These are phyloP conservation scores for Dothistroma pini DNA, from an alignment of 2,329 filamentous ascomycete species.

Conservation along the genomic window DNA sequence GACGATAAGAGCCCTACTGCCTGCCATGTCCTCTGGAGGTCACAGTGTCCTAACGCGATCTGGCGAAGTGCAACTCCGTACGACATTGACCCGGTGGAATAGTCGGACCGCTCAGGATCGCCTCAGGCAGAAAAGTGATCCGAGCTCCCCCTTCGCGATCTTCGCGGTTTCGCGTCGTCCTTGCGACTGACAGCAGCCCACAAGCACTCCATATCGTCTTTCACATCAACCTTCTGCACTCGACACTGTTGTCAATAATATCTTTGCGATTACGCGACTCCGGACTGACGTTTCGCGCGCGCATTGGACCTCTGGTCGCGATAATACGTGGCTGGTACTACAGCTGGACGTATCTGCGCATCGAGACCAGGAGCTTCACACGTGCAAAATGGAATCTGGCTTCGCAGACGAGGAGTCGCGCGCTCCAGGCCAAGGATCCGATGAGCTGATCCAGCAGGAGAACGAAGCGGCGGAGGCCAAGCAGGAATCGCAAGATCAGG, in stretches of 20 bases:
- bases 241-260: not conserved
- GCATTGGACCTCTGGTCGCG: not conserved
- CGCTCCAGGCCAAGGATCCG: slow-evolving; percentile 34
- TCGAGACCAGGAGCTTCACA: slow-evolving; percentile 6
- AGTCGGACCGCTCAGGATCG: not conserved
- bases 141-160: not conserved
- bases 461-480: slow-evolving; percentile 33
- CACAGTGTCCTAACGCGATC: not conserved
- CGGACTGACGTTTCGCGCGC: not conserved
- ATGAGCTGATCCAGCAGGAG: slow-evolving; percentile 35
- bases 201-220: not conserved
- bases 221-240: not conserved
- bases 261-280: not conserved
- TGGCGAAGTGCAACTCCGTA: not conserved
- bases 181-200: not conserved
- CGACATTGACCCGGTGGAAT: not conserved
- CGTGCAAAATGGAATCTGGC: slow-evolving; percentile 9
- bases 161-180: not conserved
- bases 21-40: not conserved
- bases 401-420: slow-evolving; percentile 33
- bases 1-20: not conserved
- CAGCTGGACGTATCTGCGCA: not conserved
- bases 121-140: not conserved
- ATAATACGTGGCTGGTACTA: not conserved
- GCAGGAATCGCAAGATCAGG: slow-evolving; percentile 28